Evolutionary conservation across 306 rosid species (phyloP).

Genomic region (Prunus mongolica): DNA sequence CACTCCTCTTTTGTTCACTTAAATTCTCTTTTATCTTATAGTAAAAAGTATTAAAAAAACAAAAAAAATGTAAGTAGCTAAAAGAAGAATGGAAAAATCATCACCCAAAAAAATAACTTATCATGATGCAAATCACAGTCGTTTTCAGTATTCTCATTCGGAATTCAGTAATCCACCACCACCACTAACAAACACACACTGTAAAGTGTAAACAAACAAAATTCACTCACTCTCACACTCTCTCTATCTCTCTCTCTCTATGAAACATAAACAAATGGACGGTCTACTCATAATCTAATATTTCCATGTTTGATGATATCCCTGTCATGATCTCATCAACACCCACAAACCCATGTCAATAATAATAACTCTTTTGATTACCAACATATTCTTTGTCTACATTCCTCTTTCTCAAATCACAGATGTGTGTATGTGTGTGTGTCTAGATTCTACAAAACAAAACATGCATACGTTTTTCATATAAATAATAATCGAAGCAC

Average conservation of each 20-base stretch:
- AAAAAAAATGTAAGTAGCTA: too few species aligned
- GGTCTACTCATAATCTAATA: conserved; percentile 1
- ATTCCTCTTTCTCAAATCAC: neutral
- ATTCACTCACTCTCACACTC: neutral
- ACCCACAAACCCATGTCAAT: neutral
- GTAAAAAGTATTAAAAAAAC: too few species aligned
- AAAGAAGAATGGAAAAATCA: too few species aligned
- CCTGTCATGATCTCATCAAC: conserved; percentile 28
- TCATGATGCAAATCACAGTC: conserved; percentile 32
- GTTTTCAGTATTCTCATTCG: conserved; percentile 2
- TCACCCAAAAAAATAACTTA: neutral
- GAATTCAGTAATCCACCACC: neutral
- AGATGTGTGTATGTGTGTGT: neutral
- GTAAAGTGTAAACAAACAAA: conserved; percentile 36
- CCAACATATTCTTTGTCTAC: neutral
- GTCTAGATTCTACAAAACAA: neutral
- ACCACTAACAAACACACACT: conserved; percentile 14
- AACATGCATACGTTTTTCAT: neutral
- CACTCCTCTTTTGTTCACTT: too few species aligned
- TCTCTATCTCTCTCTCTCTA: neutral
- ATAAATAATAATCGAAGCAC: neutral
- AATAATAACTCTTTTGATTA: conserved; percentile 1
- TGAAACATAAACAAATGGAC: conserved; percentile 9
- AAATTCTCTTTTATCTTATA: too few species aligned
- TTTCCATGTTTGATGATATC: conserved; percentile 17